A percentile compares a stretch with the other conserved stretches of the same genome.
Conservation (phyloP, 176 grass and related monocot genomes). For the Triticum dicoccoides region DNA sequence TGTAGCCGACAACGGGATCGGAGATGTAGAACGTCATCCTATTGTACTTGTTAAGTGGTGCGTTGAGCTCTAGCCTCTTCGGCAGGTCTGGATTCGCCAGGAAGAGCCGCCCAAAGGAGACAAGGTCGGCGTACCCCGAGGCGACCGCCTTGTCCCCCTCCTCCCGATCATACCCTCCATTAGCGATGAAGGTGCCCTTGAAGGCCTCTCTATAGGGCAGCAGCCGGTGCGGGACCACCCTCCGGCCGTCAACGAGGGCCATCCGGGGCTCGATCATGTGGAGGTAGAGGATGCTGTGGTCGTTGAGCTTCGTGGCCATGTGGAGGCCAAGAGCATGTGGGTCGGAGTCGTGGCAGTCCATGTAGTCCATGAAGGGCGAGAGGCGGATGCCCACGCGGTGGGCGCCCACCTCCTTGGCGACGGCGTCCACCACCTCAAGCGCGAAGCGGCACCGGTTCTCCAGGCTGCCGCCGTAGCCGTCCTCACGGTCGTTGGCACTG, state of each 20-base stretch:
- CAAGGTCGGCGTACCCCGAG: not conserved
- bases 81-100: constrained; percentile 25
- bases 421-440: not conserved
- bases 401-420: not conserved
- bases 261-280: not conserved
- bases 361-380: constrained; percentile 2
- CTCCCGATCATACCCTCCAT: constrained; percentile 7
- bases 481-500: not conserved
- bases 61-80: not conserved
- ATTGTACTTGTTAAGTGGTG: constrained; percentile 22
- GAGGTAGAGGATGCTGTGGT: not conserved
- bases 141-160: not conserved
- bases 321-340: not conserved
- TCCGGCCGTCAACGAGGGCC: not conserved
- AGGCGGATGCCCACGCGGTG: not conserved
- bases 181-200: not conserved
- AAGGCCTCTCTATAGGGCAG: constrained; percentile 1
- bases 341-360: constrained; percentile 6
- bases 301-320: not conserved
- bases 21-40: constrained; percentile 24
- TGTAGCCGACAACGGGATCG: constrained; percentile 13
- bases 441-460: constrained; percentile 18
- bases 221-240: not conserved
- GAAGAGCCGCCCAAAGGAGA: constrained; percentile 6
- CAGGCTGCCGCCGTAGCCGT: not conserved